Percentiles rank a stretch among this genome's conserved stretches.
phyloP scores from a whole-genome alignment of 2,329 filamentous ascomycete genomes.

The Ascochyta clinopodiicola region DNA sequence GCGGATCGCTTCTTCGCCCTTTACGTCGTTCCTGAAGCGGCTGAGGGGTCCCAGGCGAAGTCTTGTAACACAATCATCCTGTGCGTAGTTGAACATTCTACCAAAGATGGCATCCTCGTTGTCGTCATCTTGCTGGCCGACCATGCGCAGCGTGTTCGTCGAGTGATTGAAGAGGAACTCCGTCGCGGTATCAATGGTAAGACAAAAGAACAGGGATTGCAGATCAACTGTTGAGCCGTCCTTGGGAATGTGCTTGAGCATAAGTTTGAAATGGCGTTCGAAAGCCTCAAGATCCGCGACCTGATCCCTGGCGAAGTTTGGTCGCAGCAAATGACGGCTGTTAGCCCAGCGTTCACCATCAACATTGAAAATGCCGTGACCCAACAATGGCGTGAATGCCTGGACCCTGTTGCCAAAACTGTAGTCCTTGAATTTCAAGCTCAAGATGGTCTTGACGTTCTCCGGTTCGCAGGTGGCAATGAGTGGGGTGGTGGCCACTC shows the following conservation, averaged over 20 bases:
- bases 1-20: slow-evolving; percentile 49
- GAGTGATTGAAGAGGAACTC: slow-evolving; percentile 58
- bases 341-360: slow-evolving; percentile 53
- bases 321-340: slow-evolving; percentile 57
- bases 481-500: slow-evolving; percentile 39
- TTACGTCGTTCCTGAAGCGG: slow-evolving; percentile 41
- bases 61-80: slow-evolving; percentile 46
- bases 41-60: slow-evolving; percentile 46
- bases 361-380: slow-evolving; percentile 55
- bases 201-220: slow-evolving; percentile 55
- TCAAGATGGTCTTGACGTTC: slow-evolving; percentile 56
- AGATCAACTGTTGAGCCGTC: slow-evolving; percentile 52
- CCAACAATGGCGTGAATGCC: slow-evolving; percentile 51
- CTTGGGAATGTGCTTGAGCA: slow-evolving; percentile 67
- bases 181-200: slow-evolving; percentile 58
- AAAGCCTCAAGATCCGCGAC: slow-evolving; percentile 63
- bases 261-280: slow-evolving; percentile 63
- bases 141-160: slow-evolving; percentile 45
- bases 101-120: slow-evolving; percentile 51
- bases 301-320: slow-evolving; percentile 61
- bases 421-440: slow-evolving; percentile 57
- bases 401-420: slow-evolving; percentile 45
- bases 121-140: slow-evolving; percentile 32
- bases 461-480: slow-evolving; percentile 56
- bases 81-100: slow-evolving; percentile 53